Percentiles rank a stretch among this genome's conserved stretches.
Evolutionary conservation across 345 rosid genomes (phyloP).

Genomic region (Eucalyptus regnans): DNA sequence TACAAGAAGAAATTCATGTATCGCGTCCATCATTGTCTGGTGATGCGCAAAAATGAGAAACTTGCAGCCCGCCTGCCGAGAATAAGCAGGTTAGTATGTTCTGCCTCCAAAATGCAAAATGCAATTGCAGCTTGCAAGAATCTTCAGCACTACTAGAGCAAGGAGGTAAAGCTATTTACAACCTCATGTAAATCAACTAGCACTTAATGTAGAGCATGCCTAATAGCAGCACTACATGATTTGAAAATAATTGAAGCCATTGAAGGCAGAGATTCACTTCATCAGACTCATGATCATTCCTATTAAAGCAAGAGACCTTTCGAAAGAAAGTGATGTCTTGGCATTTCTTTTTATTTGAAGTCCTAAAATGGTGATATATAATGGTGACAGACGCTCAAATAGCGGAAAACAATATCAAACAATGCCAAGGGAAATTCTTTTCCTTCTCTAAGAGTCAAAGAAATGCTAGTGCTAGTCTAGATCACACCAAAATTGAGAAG

Average conservation of each 20-base stretch:
- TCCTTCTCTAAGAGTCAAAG: neutral
- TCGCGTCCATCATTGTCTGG: constrained; percentile 69
- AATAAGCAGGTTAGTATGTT: neutral
- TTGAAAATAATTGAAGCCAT: neutral
- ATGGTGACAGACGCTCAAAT: neutral
- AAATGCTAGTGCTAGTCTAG: neutral
- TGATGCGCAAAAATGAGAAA: constrained; percentile 94
- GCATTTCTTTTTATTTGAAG: neutral
- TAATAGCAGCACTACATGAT: neutral
- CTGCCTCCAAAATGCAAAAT: neutral
- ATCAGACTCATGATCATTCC: neutral
- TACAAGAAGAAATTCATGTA: constrained; percentile 74
- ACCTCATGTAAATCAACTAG: neutral
- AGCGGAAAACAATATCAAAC: neutral
- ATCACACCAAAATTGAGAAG: neutral
- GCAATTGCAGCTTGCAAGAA: neutral
- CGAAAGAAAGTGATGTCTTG: neutral
- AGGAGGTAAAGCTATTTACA: neutral
- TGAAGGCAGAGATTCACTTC: neutral
- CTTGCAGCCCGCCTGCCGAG: constrained; percentile 84
- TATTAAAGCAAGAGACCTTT: neutral
- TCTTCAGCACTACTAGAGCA: neutral
- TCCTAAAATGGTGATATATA: neutral
- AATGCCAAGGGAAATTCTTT: neutral
- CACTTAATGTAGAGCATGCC: neutral